Conservation (phyloP, 73 alveolate species). For the Tetrahymena elliotti region DNA sequence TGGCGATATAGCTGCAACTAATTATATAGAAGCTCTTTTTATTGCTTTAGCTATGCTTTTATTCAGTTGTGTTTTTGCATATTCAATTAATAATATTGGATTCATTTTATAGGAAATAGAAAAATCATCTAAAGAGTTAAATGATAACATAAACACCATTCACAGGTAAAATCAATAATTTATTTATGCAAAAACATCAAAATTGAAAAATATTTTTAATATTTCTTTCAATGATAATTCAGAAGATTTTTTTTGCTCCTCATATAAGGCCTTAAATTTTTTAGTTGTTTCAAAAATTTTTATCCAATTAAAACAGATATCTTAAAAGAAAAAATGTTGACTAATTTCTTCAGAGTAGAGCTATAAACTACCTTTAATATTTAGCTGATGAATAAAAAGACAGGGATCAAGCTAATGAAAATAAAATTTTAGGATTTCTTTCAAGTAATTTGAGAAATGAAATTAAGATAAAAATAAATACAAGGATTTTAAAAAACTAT, state of each 20-base stretch:
- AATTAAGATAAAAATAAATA: too few species aligned
- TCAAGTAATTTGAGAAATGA: background rate
- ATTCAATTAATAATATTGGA: background rate
- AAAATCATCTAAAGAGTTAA: background rate
- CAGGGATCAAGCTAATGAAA: background rate
- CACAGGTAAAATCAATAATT: background rate
- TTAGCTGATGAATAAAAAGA: background rate
- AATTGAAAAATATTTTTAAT: background rate
- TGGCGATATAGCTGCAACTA: background rate
- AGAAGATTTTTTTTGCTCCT: too few species aligned
- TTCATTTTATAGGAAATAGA: background rate
- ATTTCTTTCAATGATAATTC: too few species aligned
- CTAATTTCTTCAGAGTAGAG: background rate
- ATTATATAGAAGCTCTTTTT: background rate
- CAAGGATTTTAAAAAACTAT: background rate
- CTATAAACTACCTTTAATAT: background rate
- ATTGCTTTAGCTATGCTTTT: background rate
- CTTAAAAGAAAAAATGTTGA: background rate
- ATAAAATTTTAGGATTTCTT: background rate
- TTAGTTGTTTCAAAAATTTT: too few species aligned
- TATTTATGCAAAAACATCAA: background rate
- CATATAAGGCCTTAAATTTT: too few species aligned
- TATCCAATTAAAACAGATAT: too few species aligned
- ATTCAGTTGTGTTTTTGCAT: background rate
- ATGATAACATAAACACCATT: background rate